Conservation (phyloP, 2,329 filamentous ascomycete species). For the Alternaria atra region DNA sequence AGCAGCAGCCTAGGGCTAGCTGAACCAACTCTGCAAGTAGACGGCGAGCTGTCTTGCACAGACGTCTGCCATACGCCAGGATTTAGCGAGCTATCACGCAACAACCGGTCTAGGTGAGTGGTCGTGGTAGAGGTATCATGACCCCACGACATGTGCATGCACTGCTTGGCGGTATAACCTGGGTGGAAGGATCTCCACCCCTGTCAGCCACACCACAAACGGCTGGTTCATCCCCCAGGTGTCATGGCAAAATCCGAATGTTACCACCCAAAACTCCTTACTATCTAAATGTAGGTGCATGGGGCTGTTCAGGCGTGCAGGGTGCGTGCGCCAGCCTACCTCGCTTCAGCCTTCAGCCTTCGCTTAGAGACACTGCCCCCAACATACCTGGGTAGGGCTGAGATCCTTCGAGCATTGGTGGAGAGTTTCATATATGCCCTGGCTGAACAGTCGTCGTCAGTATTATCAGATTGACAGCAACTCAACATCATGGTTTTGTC, state of each 20-base stretch:
- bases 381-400: conserved; percentile 15
- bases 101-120: conserved; percentile 15
- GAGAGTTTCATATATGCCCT: conserved; percentile 28
- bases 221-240: conserved; percentile 21
- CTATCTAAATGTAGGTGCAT: conserved; percentile 29
- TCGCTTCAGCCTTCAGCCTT: conserved; percentile 18
- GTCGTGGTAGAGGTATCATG: conserved; percentile 16
- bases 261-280: conserved; percentile 30
- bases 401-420: conserved; percentile 11
- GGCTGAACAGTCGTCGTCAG: conserved; percentile 6
- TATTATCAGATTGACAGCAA: conserved; percentile 6
- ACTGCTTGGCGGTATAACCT: conserved; percentile 25
- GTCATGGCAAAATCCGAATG: conserved; percentile 14
- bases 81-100: conserved; percentile 26
- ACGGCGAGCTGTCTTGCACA: conserved; percentile 16
- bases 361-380: conserved; percentile 18
- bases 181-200: conserved; percentile 17
- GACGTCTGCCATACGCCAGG: neutral
- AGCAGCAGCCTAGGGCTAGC: conserved; percentile 13
- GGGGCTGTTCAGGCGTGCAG: conserved; percentile 9
- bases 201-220: conserved; percentile 15
- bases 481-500: conserved; percentile 33
- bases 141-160: conserved; percentile 7
- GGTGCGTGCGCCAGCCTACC: conserved; percentile 15
- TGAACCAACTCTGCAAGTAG: neutral